Evolutionary conservation across 768 basidiomycete genomes (phyloP).

Genomic region (Lactifluus hygrophoroides): DNA sequence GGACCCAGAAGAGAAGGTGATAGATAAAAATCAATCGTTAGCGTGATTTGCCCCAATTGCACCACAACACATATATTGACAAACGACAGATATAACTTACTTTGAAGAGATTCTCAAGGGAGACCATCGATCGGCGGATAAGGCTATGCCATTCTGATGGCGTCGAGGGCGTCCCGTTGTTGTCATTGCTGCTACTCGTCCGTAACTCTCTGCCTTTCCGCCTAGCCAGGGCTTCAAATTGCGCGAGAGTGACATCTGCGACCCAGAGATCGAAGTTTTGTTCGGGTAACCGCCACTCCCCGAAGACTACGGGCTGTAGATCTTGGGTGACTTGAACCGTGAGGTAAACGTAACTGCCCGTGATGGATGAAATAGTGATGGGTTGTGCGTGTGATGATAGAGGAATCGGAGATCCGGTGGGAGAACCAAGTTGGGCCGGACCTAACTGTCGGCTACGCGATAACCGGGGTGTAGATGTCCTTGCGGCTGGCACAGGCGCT

Average conservation of each 20-base stretch:
- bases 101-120: conserved; percentile 68
- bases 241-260: conserved; percentile 71
- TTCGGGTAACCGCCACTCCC: conserved; percentile 69
- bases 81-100: conserved; percentile 35
- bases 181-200: neutral
- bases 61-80: neutral
- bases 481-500: conserved; percentile 21
- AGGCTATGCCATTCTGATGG: conserved; percentile 39
- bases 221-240: conserved; percentile 63
- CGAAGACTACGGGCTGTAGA: conserved; percentile 77
- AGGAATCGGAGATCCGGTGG: conserved; percentile 49
- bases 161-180: conserved; percentile 17
- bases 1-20: neutral
- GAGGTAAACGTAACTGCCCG: conserved; percentile 80
- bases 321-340: conserved; percentile 91
- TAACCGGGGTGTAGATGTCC: conserved; percentile 21
- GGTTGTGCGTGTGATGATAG: conserved; percentile 40
- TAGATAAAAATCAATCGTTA: conserved; percentile 13
- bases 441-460: conserved; percentile 25
- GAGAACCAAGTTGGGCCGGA: conserved; percentile 41
- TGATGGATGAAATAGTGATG: conserved; percentile 81
- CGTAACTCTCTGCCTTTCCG: conserved; percentile 38
- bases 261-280: conserved; percentile 69
- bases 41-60: conserved; percentile 6
- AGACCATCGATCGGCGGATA: conserved; percentile 50